Conservation (phyloP, 768 basidiomycete genomes). For the Pleurotus platypus region DNA sequence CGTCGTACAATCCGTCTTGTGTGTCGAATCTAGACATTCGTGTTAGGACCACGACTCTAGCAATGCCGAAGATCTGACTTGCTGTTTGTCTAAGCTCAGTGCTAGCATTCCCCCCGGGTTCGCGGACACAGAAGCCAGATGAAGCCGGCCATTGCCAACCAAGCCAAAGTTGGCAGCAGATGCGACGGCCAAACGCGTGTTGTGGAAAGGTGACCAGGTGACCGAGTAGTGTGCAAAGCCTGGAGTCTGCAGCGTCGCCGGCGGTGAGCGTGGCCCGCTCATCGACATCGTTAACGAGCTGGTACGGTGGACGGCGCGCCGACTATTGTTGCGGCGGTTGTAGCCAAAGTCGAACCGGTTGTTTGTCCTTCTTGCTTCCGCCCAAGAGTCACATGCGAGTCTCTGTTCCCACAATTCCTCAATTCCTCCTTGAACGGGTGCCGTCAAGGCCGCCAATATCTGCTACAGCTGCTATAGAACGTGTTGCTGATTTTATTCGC, state of each 20-base stretch:
- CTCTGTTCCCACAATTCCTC: constrained; percentile 75
- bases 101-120: constrained; percentile 29
- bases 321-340: constrained; percentile 6
- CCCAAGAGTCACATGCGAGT: constrained; percentile 48
- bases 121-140: constrained; percentile 54
- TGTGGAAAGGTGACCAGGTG: constrained; percentile 86
- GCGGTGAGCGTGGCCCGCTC: constrained; percentile 31
- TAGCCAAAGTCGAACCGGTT: background rate
- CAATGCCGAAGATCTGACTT: constrained; percentile 26
- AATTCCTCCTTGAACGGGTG: constrained; percentile 34
- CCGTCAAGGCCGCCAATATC: constrained; percentile 19
- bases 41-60: constrained; percentile 5
- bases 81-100: constrained; percentile 67
- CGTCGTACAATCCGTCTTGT: constrained; percentile 85
- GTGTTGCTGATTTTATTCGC: constrained; percentile 61
- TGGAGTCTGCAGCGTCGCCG: constrained; percentile 63
- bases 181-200: constrained; percentile 68
- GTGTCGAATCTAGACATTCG: constrained; percentile 68
- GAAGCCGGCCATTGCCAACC: constrained; percentile 91
- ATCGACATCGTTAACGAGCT: constrained; percentile 16
- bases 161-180: constrained; percentile 92
- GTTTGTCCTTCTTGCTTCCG: background rate
- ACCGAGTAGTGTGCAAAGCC: constrained; percentile 82
- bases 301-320: background rate
- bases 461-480: constrained; percentile 53